phyloP scores from a whole-genome alignment of 805 yeast genomes.

The Ogataea degrootiae region DNA sequence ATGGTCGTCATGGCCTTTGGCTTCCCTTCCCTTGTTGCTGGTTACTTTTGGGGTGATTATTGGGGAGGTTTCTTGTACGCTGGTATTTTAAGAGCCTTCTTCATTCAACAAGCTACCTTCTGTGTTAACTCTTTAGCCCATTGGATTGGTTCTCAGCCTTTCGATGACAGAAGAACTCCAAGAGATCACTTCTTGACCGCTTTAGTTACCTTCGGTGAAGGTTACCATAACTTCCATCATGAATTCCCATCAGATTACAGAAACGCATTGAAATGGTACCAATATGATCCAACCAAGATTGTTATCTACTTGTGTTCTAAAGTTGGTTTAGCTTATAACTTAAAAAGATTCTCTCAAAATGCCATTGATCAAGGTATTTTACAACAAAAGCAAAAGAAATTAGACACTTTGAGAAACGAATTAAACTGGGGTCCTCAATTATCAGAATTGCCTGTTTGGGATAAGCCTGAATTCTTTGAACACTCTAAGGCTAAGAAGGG shows the following conservation, averaged over 20 bases:
- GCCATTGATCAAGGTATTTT: slow-evolving; percentile 78
- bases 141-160: slow-evolving; percentile 83
- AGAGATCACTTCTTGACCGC: slow-evolving; percentile 80
- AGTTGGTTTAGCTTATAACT: slow-evolving; percentile 65
- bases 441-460: slow-evolving; percentile 69
- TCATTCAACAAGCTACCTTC: slow-evolving; percentile 81
- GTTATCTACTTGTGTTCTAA: slow-evolving; percentile 55
- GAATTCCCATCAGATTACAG: slow-evolving; percentile 88
- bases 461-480: slow-evolving; percentile 53
- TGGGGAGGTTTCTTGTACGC: slow-evolving; percentile 74
- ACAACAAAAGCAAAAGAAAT: slow-evolving; percentile 80
- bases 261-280: slow-evolving; percentile 84
- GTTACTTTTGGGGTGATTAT: slow-evolving; percentile 54
- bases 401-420: slow-evolving; percentile 55
- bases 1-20: slow-evolving; percentile 60
- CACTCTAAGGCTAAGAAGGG: slow-evolving; percentile 48
- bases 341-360: slow-evolving; percentile 72
- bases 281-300: slow-evolving; percentile 78
- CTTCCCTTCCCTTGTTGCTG: slow-evolving; percentile 56
- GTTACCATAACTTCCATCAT: slow-evolving; percentile 87
- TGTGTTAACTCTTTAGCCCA: slow-evolving; percentile 84
- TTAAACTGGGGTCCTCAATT: slow-evolving; percentile 76
- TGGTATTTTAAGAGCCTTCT: slow-evolving; percentile 63
- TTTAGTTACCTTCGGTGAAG: slow-evolving; percentile 82
- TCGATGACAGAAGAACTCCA: slow-evolving; percentile 83